A percentile compares a stretch with the other conserved stretches of the same genome.
phyloP scores from a whole-genome alignment of 1,284 basidiomycete genomes.

The Ceratobasidium sp. region DNA sequence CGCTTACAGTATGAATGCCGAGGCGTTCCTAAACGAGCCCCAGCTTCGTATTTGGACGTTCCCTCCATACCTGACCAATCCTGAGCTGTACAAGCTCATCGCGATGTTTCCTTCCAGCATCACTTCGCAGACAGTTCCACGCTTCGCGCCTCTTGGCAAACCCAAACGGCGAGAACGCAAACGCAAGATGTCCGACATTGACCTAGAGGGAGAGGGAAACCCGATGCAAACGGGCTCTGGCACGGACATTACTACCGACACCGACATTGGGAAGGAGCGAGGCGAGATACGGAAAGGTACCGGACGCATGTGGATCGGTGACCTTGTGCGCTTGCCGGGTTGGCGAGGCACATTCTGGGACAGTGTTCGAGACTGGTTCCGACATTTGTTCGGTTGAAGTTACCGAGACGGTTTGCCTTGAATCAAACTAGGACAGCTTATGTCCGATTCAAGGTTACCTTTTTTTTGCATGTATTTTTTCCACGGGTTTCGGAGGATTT shows the following conservation, averaged over 20 bases:
- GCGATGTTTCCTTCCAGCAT: conserved; percentile 47
- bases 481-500: not conserved
- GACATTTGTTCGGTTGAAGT: conserved; percentile 44
- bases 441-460: conserved; percentile 12
- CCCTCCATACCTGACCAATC: conserved; percentile 47
- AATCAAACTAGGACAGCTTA: not conserved
- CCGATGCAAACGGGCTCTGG: conserved; percentile 30
- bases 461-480: conserved; percentile 21
- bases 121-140: conserved; percentile 42
- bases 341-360: conserved; percentile 50
- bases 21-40: conserved; percentile 44
- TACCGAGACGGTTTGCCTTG: conserved; percentile 1
- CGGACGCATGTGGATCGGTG: conserved; percentile 48
- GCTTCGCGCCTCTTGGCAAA: conserved; percentile 44
- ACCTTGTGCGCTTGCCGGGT: conserved; percentile 42
- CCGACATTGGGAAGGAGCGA: conserved; percentile 27
- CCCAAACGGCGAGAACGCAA: conserved; percentile 31
- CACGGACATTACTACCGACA: not conserved
- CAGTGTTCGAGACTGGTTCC: conserved; percentile 48
- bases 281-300: conserved; percentile 49
- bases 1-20: conserved; percentile 33
- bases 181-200: conserved; percentile 26
- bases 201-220: conserved; percentile 39
- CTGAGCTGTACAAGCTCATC: conserved; percentile 46
- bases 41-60: conserved; percentile 50